phyloP scores from a whole-genome alignment of 176 grass and related monocot genomes.

The Carex myosuroides region DNA sequence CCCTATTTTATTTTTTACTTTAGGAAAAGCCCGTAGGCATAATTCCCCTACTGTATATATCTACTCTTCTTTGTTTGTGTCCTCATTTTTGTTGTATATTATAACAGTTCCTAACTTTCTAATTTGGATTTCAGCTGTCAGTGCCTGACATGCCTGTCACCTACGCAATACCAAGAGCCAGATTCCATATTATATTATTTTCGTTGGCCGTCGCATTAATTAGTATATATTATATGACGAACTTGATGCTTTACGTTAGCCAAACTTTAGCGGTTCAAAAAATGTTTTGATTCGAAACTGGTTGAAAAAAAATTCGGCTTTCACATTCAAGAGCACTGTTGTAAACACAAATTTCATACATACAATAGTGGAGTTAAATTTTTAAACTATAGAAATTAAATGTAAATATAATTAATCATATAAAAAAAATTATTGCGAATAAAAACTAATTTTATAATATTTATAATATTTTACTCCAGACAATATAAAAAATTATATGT shows the following conservation, averaged over 20 bases:
- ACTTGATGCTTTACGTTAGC: neutral
- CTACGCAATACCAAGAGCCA: neutral
- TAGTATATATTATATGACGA: neutral
- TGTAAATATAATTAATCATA: too few relatives aligned
- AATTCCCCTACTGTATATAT: neutral
- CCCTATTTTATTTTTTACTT: too few relatives aligned
- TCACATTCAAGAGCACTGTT: neutral
- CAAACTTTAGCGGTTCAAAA: neutral
- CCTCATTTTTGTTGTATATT: neutral
- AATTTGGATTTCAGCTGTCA: neutral
- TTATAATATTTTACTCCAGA: too few relatives aligned
- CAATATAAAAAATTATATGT: too few relatives aligned
- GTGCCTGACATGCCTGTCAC: neutral
- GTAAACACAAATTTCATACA: too few relatives aligned
- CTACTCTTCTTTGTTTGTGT: neutral
- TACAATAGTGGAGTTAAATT: too few relatives aligned
- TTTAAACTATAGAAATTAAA: too few relatives aligned
- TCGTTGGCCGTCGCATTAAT: neutral
- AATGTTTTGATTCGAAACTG: neutral
- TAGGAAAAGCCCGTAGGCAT: too few relatives aligned
- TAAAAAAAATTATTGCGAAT: too few relatives aligned
- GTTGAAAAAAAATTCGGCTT: neutral
- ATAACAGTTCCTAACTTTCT: neutral
- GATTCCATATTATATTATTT: neutral
- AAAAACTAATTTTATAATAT: too few relatives aligned